Conservation (phyloP, 2,329 filamentous ascomycete genomes). For the Tolypocladium paradoxum region DNA sequence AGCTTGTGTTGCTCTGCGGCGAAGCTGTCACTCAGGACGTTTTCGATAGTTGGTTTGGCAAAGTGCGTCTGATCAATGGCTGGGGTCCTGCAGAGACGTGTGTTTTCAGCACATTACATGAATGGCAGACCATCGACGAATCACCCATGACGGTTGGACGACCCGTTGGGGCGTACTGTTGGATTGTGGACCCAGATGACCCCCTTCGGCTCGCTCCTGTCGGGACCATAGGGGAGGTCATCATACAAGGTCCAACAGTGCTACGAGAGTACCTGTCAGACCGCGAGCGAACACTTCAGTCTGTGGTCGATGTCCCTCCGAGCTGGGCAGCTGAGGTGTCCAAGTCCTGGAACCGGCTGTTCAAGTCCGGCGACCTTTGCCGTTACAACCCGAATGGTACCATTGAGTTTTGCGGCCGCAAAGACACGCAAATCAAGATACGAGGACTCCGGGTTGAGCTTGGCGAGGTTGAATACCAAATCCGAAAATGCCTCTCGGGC, state of each 20-base stretch:
- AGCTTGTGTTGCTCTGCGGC: conserved; percentile 2
- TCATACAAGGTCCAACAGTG: conserved; percentile 5
- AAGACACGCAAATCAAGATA: not conserved
- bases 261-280: conserved; percentile 3
- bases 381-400: not conserved
- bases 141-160: conserved; percentile 1
- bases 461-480: not conserved
- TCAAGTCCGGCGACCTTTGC: not conserved
- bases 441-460: not conserved
- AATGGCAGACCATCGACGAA: not conserved
- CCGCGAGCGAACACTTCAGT: not conserved
- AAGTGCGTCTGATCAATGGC: conserved; percentile 4
- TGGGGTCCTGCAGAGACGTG: conserved; percentile 6
- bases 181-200: conserved; percentile 1
- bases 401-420: not conserved
- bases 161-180: conserved; percentile 1
- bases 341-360: not conserved
- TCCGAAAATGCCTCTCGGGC: not conserved
- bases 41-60: conserved; percentile 3
- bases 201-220: not conserved
- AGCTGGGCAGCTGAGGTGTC: no score
- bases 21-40: conserved; percentile 2
- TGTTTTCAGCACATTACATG: not conserved
- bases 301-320: no score
- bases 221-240: conserved; percentile 3